A percentile compares a stretch with the other conserved stretches of the same genome.
Evolutionary conservation across 208 protist species (phyloP).

Genomic region (Trypanosoma vivax): DNA sequence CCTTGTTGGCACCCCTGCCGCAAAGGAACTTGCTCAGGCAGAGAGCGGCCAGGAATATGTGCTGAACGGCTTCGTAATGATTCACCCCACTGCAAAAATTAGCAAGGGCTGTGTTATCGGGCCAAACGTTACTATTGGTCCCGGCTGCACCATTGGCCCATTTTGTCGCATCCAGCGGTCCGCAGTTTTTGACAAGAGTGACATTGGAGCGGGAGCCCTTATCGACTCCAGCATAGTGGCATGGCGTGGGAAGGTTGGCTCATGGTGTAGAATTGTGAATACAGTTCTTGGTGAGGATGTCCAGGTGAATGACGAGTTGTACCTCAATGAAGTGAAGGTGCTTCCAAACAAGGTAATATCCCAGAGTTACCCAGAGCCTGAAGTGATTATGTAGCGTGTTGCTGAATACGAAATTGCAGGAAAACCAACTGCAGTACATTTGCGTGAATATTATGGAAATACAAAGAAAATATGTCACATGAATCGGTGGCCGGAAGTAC

Average conservation of each 20-base stretch:
- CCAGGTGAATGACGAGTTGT: conserved; percentile 84
- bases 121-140: conserved; percentile 93
- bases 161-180: conserved; percentile 75
- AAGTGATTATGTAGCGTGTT: conserved; percentile 92
- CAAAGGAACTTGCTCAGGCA: conserved; percentile 28
- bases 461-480: background rate
- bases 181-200: conserved; percentile 84
- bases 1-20: conserved; percentile 28
- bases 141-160: conserved; percentile 89
- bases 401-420: too few species aligned
- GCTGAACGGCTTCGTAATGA: conserved; percentile 73
- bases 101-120: conserved; percentile 91
- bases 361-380: conserved; percentile 70
- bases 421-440: too few species aligned
- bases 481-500: too few species aligned
- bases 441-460: background rate
- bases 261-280: conserved; percentile 91
- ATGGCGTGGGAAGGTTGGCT: conserved; percentile 92
- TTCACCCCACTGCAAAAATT: conserved; percentile 90
- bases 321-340: conserved; percentile 90
- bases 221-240: conserved; percentile 92
- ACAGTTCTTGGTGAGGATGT: conserved; percentile 96
- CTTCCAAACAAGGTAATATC: conserved; percentile 94
- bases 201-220: conserved; percentile 70
- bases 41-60: conserved; percentile 27